Conservation (phyloP, 306 rosid species). For the Canavalia ensiformis region DNA sequence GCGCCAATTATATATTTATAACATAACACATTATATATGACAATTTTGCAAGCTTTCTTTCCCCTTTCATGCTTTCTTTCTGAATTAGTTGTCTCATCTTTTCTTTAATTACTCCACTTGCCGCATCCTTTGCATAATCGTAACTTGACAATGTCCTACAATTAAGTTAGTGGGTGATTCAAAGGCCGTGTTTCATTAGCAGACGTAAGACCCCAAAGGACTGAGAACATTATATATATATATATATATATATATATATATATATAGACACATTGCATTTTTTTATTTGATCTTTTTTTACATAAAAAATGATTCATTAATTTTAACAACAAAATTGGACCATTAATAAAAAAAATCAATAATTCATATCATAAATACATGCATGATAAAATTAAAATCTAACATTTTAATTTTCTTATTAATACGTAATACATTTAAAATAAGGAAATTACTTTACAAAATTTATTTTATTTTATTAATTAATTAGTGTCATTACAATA, state of each 20-base stretch:
- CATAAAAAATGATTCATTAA: neutral
- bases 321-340: too few species aligned
- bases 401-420: neutral
- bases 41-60: constrained; percentile 50
- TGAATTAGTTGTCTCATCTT: constrained; percentile 40
- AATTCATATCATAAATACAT: neutral
- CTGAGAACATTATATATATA: neutral
- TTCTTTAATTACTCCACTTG: constrained; percentile 43
- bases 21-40: constrained; percentile 45
- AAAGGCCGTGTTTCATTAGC: constrained; percentile 14
- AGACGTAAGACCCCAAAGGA: constrained; percentile 17
- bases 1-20: constrained; percentile 41
- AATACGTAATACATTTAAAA: too few species aligned
- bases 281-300: neutral
- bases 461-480: neutral
- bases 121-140: constrained; percentile 37
- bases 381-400: neutral
- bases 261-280: neutral
- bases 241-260: neutral
- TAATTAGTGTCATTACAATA: neutral
- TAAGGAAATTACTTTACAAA: neutral
- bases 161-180: constrained; percentile 28
- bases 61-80: constrained; percentile 49
- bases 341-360: neutral
- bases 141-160: constrained; percentile 13